Evolutionary conservation across 2,329 filamentous ascomycete species (phyloP).

Genomic region (Aspergillus uvarum): DNA sequence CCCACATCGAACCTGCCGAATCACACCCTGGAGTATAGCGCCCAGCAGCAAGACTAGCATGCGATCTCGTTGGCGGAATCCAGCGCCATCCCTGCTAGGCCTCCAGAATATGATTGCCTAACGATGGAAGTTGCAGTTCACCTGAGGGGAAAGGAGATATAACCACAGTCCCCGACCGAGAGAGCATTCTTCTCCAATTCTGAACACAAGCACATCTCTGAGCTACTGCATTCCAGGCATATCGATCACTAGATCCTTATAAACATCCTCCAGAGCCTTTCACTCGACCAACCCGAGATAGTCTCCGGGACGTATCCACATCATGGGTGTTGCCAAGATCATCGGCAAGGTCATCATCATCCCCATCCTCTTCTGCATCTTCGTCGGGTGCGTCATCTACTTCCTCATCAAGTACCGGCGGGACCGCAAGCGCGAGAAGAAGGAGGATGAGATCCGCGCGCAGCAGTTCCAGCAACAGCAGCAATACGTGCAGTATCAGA

Average conservation of each 20-base stretch:
- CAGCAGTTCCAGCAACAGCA: conserved; percentile 1
- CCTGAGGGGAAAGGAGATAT: not conserved
- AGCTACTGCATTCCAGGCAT: too few species aligned
- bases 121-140: not conserved
- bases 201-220: not conserved
- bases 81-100: not conserved
- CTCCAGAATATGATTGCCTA: not conserved
- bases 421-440: not conserved
- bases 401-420: not conserved
- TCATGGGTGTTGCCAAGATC: not conserved
- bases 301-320: not conserved
- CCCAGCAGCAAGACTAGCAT: not conserved
- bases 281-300: too few species aligned
- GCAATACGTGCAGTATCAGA: not conserved
- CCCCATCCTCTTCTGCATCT: conserved; percentile 2
- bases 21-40: not conserved
- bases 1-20: not conserved
- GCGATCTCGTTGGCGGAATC: too few species aligned
- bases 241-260: not conserved
- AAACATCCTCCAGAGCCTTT: too few species aligned
- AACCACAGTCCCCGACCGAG: not conserved
- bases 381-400: not conserved
- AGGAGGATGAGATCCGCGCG: not conserved
- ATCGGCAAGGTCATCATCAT: conserved; percentile 7
- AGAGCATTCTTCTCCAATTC: not conserved